Base-by-base conservation (phyloP, 495 filamentous ascomycete genomes). In the Darksidea phi region DNA sequence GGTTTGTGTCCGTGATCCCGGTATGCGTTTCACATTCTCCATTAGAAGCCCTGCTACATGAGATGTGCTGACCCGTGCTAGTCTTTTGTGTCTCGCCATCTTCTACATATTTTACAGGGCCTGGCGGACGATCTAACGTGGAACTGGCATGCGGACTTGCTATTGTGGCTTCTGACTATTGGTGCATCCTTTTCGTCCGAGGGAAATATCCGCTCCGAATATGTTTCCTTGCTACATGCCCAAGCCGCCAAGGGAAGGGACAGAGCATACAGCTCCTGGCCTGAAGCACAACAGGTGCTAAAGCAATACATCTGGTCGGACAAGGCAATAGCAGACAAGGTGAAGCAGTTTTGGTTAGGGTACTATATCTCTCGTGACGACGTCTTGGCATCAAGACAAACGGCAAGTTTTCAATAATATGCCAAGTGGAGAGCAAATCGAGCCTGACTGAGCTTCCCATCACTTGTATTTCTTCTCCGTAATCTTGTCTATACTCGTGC, bases 271-370 rank as follows among this genome's bases (percentile, higher is more conserved):
- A 54, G 13, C 21, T 73, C 71, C 25, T 75, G 73, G 73, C 21
- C 66, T 20, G 67, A 72, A 51, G 17, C 72, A 32, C 64, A 66
- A 42, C 56, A 41, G 32, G 52, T 71, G 32, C 48, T 76, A 38
- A 70, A 64, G 67, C 59, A 66, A 37, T 76, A 74, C 48, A 70
- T 75, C 49, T 77, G 74, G 75, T 77, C 73, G 3, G 74, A 76
- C 6, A 72, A 70, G 18, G 72, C 74, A 48, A 76, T 75, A 38
- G 28, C 52, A 32, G 41, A 62, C 8, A 68, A 70, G 6, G 58
- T 72, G 2, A 71, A 68, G 59, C 55, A 54, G 11, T 70, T 77
- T 32, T 76, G 72, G 72, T 38, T 38, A 38, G 36, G 15, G 36
- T 15, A 38, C 36, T 38, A 38, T 38, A 38, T 38, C 15, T 38